Evolutionary conservation across 306 rosid species (phyloP).

Genomic region (Castanea mollissima): DNA sequence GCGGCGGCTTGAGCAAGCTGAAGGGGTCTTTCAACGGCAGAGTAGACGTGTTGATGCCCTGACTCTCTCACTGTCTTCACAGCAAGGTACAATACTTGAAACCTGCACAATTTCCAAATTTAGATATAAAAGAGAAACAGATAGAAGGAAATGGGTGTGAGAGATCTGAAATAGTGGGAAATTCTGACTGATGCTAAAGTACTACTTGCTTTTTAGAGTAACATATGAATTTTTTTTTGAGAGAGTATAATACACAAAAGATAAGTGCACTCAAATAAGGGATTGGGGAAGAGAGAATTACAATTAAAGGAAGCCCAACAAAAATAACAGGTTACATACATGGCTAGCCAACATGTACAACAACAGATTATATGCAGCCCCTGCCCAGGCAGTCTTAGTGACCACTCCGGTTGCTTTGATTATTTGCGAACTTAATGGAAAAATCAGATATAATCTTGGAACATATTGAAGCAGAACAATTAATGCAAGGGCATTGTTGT

Average conservation of each 20-base stretch:
- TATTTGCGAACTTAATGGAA: conserved; percentile 83
- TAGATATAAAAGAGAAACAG: no score
- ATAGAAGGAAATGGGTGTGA: no score
- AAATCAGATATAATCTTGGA: conserved; percentile 94
- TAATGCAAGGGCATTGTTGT: conserved; percentile 92
- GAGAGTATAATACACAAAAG: no score
- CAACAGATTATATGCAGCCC: conserved; percentile 94
- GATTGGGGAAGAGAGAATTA: neutral
- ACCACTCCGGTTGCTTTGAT: conserved; percentile 96
- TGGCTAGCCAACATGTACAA: conserved; percentile 98
- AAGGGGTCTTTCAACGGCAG: no score
- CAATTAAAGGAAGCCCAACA: neutral
- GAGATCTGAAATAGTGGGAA: neutral
- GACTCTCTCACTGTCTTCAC: no score
- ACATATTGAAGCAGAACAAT: conserved; percentile 91
- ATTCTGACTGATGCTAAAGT: conserved; percentile 32
- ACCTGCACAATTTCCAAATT: no score
- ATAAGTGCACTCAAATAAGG: neutral
- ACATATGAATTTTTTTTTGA: no score
- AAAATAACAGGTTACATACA: conserved; percentile 45
- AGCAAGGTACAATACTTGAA: no score
- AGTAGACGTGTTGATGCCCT: no score
- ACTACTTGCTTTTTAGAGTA: conserved; percentile 64
- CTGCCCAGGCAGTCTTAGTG: conserved; percentile 99
- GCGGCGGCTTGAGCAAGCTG: no score